phyloP scores from a whole-genome alignment of 2,329 filamentous ascomycete genomes.

The Cladophialophora exuberans region DNA sequence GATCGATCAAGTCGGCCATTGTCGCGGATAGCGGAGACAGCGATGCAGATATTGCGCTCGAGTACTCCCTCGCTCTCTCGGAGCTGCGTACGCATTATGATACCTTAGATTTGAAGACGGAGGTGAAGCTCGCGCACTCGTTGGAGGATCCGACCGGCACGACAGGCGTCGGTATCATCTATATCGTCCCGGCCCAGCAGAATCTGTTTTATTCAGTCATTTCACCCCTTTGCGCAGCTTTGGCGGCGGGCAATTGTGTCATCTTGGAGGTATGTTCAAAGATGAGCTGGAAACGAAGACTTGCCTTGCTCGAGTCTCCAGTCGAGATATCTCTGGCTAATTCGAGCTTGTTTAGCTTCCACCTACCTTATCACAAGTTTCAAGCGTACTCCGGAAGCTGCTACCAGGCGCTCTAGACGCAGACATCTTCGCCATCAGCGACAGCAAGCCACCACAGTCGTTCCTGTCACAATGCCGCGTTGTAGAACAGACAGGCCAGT shows the following conservation, averaged over 20 bases:
- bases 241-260: constrained; percentile 44
- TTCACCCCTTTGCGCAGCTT: constrained; percentile 39
- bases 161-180: constrained; percentile 29
- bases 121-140: constrained; percentile 22
- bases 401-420: constrained; percentile 48
- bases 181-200: constrained; percentile 39
- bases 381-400: constrained; percentile 33
- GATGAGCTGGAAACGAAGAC: background rate
- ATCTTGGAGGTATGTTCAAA: constrained; percentile 39
- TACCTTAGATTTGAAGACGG: constrained; percentile 34
- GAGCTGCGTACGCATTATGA: constrained; percentile 38
- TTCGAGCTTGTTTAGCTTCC: constrained; percentile 11
- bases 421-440: constrained; percentile 53
- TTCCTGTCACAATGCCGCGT: constrained; percentile 37
- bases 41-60: constrained; percentile 39
- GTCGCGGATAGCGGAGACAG: constrained; percentile 37
- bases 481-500: constrained; percentile 36
- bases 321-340: constrained; percentile 31
- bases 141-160: constrained; percentile 8
- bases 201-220: constrained; percentile 41
- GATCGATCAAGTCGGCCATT: constrained; percentile 39
- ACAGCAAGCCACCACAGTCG: constrained; percentile 36
- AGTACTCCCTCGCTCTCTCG: constrained; percentile 38
- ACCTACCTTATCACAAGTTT: constrained; percentile 11
- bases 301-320: constrained; percentile 10